These are phyloP conservation scores for Cutaneotrichosporon sp. DNA, from an alignment of 1,284 basidiomycete species.

Conservation along the genomic window DNA sequence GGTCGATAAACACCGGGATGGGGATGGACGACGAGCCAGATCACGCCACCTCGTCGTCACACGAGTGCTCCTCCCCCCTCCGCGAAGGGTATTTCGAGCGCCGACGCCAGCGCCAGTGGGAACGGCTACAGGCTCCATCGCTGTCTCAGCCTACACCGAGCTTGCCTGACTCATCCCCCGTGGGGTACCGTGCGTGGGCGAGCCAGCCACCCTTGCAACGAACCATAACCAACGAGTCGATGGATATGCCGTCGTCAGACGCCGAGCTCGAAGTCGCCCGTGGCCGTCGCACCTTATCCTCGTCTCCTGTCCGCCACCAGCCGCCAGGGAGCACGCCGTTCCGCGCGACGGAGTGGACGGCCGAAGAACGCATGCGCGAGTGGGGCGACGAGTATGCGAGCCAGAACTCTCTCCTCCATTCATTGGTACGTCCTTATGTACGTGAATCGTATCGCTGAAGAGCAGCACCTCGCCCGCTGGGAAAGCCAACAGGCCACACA, in stretches of 20 bases:
- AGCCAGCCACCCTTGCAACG: not conserved
- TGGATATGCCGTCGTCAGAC: not conserved
- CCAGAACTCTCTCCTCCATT: conserved; percentile 19
- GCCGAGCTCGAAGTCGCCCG: conserved; percentile 2
- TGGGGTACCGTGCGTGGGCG: not conserved
- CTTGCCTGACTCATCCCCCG: not conserved
- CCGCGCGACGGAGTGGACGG: conserved; percentile 16
- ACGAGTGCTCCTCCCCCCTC: conserved; percentile 1
- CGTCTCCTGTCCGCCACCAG: conserved; percentile 18
- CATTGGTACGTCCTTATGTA: conserved; percentile 10
- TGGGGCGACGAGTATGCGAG: conserved; percentile 21
- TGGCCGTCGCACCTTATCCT: conserved; percentile 8
- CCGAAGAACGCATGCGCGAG: conserved; percentile 19
- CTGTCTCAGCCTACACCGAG: not conserved
- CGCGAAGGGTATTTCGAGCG: conserved; percentile 8
- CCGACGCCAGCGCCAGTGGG: conserved; percentile 17
- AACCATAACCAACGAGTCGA: not conserved
- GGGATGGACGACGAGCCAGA: conserved; percentile 1
- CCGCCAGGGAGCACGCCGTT: conserved; percentile 17
- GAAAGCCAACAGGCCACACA: not conserved
- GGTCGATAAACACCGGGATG: not conserved
- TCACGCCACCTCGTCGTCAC: not conserved
- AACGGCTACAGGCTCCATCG: conserved; percentile 16
- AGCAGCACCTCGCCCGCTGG: conserved; percentile 6
- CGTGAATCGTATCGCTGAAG: not conserved